Percentiles rank a stretch among this genome's conserved stretches.
These are phyloP conservation scores for Alternaria infectoria DNA, from an alignment of 2,329 filamentous ascomycete genomes.

Conservation along the genomic window DNA sequence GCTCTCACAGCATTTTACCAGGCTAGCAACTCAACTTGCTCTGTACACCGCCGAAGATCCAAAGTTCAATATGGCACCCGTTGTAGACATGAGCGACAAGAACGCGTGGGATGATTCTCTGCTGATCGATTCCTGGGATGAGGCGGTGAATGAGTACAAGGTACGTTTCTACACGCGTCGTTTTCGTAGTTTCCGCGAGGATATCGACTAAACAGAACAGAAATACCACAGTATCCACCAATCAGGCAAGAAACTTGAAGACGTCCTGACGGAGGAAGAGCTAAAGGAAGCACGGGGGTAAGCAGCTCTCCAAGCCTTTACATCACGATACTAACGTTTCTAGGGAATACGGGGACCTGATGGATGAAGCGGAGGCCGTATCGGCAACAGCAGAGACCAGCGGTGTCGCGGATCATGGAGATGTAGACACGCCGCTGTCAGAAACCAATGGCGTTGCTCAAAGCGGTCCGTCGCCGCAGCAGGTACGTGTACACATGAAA, in stretches of 20 bases:
- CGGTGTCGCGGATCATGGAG: slow-evolving; percentile 30
- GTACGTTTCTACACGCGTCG: slow-evolving; percentile 18
- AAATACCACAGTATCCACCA: slow-evolving; percentile 49
- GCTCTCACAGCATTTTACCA: background rate
- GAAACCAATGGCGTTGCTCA: slow-evolving; percentile 22
- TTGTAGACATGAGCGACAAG: slow-evolving; percentile 37
- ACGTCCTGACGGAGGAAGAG: slow-evolving; percentile 42
- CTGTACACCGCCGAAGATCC: background rate
- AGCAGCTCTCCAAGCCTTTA: background rate
- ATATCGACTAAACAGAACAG: slow-evolving; percentile 25
- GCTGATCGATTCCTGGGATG: slow-evolving; percentile 44
- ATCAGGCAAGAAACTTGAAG: slow-evolving; percentile 45
- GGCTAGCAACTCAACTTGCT: background rate
- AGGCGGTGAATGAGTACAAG: slow-evolving; percentile 46
- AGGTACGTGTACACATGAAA: slow-evolving; percentile 33
- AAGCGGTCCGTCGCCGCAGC: slow-evolving; percentile 15
- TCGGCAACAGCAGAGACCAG: slow-evolving; percentile 21
- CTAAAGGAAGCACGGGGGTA: slow-evolving; percentile 40
- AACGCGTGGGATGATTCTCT: slow-evolving; percentile 50
- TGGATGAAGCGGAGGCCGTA: slow-evolving; percentile 32
- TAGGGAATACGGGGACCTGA: slow-evolving; percentile 42
- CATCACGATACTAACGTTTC: slow-evolving; percentile 13
- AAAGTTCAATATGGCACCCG: slow-evolving; percentile 26
- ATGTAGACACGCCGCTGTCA: slow-evolving; percentile 28
- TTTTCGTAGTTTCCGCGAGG: background rate